These are phyloP conservation scores for Kluyveromyces wickerhamii DNA, from an alignment of 805 yeast genomes.

Conservation along the genomic window DNA sequence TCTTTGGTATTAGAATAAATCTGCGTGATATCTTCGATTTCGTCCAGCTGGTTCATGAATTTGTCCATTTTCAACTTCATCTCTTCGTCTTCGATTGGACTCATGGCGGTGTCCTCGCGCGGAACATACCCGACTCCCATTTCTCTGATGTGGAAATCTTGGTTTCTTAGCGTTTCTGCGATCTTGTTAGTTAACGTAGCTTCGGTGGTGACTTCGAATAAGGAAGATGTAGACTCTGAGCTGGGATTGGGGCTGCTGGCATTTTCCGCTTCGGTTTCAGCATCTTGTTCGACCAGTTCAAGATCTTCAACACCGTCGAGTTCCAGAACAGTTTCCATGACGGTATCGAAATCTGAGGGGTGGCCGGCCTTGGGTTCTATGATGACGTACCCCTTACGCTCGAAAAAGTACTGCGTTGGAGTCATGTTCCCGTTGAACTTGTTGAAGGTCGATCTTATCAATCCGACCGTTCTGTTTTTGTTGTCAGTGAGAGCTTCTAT, in stretches of 20 bases:
- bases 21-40: constrained; percentile 76
- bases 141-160: constrained; percentile 52
- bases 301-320: constrained; percentile 69
- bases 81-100: constrained; percentile 44
- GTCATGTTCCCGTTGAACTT: constrained; percentile 63
- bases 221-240: constrained; percentile 5
- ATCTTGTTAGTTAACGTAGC: constrained; percentile 55
- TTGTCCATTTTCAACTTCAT: constrained; percentile 44
- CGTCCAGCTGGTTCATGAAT: constrained; percentile 56
- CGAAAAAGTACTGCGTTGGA: constrained; percentile 73
- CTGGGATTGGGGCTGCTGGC: constrained; percentile 4
- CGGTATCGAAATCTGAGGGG: constrained; percentile 44
- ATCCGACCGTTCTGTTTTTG: constrained; percentile 70
- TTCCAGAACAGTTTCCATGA: constrained; percentile 70
- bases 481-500: constrained; percentile 87
- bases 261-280: constrained; percentile 14
- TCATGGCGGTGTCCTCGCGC: constrained; percentile 49
- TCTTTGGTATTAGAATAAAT: constrained; percentile 62
- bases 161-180: constrained; percentile 46
- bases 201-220: constrained; percentile 52
- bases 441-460: constrained; percentile 65
- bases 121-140: constrained; percentile 64
- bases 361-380: constrained; percentile 34
- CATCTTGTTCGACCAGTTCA: constrained; percentile 37
- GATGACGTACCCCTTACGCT: constrained; percentile 64